A percentile compares a stretch with the other conserved stretches of the same genome.
These are phyloP conservation scores for Pyrenula massariospora DNA, from an alignment of 495 filamentous ascomycete genomes.

Conservation along the genomic window DNA sequence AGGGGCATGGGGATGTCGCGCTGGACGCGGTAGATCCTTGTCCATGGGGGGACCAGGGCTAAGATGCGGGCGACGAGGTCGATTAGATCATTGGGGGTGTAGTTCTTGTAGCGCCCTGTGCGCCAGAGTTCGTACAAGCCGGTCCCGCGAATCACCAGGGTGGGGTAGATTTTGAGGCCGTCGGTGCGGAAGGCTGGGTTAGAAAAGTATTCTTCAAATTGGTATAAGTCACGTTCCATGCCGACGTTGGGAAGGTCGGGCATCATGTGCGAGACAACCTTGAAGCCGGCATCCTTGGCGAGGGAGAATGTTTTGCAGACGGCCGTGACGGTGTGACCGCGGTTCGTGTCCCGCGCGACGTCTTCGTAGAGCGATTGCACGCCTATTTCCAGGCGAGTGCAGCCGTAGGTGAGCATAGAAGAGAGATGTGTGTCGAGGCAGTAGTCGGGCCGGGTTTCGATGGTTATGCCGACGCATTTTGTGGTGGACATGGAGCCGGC, in stretches of 20 bases:
- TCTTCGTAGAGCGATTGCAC: conserved; percentile 97
- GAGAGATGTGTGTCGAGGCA: conserved; percentile 85
- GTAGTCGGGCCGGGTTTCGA: conserved; percentile 94
- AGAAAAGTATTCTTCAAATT: conserved; percentile 96
- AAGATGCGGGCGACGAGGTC: conserved; percentile 92
- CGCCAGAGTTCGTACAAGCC: conserved; percentile 96
- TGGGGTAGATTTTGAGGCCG: conserved; percentile 95
- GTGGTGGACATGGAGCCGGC: conserved; percentile 87
- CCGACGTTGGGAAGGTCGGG: conserved; percentile 95
- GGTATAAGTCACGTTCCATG: conserved; percentile 93
- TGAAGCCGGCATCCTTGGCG: conserved; percentile 95
- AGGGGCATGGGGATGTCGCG: conserved; percentile 98
- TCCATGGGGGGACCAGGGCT: conserved; percentile 93
- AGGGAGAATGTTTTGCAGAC: conserved; percentile 91
- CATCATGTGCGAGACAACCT: conserved; percentile 99
- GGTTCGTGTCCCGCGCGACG: conserved; percentile 94
- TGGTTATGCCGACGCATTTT: conserved; percentile 97
- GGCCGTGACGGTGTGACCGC: conserved; percentile 88
- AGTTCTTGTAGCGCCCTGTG: conserved; percentile 94
- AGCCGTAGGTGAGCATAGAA: conserved; percentile 92
- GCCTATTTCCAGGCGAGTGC: conserved; percentile 86
- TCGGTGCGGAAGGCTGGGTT: conserved; percentile 96
- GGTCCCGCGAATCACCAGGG: conserved; percentile 92
- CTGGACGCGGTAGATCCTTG: conserved; percentile 95
- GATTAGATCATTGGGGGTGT: conserved; percentile 91